These are phyloP conservation scores for Amyloporia xantha DNA, from an alignment of 768 basidiomycete species.

Conservation along the genomic window DNA sequence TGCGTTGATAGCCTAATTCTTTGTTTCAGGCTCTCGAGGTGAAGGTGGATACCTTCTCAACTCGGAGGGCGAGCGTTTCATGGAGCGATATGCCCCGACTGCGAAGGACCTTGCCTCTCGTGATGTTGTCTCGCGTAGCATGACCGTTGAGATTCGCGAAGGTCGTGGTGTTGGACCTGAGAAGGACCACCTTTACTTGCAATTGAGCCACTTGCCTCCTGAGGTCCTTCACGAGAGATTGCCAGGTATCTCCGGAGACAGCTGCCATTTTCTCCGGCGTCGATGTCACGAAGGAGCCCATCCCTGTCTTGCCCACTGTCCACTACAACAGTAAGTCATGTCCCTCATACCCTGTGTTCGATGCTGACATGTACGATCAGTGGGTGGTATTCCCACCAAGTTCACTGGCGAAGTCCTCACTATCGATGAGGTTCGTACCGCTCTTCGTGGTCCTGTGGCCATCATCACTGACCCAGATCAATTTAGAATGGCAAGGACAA, in stretches of 20 bases:
- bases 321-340: constrained; percentile 89
- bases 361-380: constrained; percentile 32
- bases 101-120: constrained; percentile 99
- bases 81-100: constrained; percentile 99
- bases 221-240: constrained; percentile 94
- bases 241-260: constrained; percentile 98
- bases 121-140: constrained; percentile 97
- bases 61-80: constrained; percentile 98
- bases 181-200: constrained; percentile 94
- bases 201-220: constrained; percentile 94
- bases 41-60: constrained; percentile 99
- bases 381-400: constrained; percentile 99
- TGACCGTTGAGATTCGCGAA: constrained; percentile 98
- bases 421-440: constrained; percentile 49
- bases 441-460: neutral
- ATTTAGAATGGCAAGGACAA: constrained; percentile 77
- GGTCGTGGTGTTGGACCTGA: constrained; percentile 98
- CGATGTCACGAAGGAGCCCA: constrained; percentile 99
- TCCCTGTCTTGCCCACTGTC: constrained; percentile 96
- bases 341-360: neutral
- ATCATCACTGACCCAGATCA: neutral
- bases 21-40: constrained; percentile 82
- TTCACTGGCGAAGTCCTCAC: constrained; percentile 98
- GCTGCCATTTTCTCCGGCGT: constrained; percentile 98
- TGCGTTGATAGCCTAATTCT: constrained; percentile 1